Base-by-base conservation (phyloP, 805 yeast genomes). In the Brettanomyces custersianus region DNA sequence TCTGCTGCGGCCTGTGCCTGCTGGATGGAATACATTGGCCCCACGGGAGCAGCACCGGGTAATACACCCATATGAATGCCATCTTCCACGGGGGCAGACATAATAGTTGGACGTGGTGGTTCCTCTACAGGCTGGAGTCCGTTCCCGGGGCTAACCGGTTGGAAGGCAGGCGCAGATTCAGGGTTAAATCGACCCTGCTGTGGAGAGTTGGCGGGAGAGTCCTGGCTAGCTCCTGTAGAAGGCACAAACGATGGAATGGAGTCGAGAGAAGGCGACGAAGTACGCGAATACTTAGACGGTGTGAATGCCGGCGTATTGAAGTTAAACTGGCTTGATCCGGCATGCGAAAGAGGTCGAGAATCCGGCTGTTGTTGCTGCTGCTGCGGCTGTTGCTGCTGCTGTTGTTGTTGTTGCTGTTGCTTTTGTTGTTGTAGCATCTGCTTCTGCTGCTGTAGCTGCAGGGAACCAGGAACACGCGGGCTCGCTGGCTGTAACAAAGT, bases 231-330 rank as follows among this genome's bases (percentile, higher is more conserved):
- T n/a, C 24, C 23, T 5, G 33, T 9, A 6, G 6, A 7, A 10
- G 60, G 62, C 3, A 56, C 49, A 29, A 56, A 57, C 7, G 51
- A 48, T 3, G 60, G 55, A 3, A 59, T 55, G 4, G 54, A 45
- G 22, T 48, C 51, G 2, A 60, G 60, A 36, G 58, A 56, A 37
- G 22, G 20, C 19, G 22, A 6, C 10, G 31, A 15, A n/a, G 31
- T 15, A 11, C 17, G 12, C 12, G 33, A 19, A n/a, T 13, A 18
- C 30, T 18, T 23, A 4, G 35, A 26, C 8, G 35, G 35, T 12
- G 35, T 33, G 18, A 26, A 33, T 7, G 35, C 35, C 13, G 33
- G 33, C 8, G 35, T 21, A 18, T 33, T 18, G 23, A 33, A 25
- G 27, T 25, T 25, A 22, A 33, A 33, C 9, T 29, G 18, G 20